Percentiles rank a stretch among this genome's conserved stretches.
Conservation (phyloP, 208 protist genomes). For the Leishmania aethiopica region DNA sequence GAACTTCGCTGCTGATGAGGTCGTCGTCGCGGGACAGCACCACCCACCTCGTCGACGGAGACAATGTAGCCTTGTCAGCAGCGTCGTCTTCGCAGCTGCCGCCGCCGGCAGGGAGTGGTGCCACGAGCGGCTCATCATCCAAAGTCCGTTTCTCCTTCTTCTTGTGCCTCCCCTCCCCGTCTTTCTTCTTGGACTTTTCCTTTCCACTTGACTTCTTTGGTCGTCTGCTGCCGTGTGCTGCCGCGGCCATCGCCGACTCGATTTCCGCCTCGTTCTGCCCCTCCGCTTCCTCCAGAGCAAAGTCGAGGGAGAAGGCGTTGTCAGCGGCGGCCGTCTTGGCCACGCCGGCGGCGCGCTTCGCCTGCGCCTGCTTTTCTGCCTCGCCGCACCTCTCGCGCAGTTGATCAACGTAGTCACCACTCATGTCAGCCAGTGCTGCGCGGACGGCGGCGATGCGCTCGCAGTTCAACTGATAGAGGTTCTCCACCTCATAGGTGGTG, state of each 20-base stretch:
- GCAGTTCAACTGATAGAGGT: slow-evolving; percentile 39
- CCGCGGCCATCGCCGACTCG: slow-evolving; percentile 33
- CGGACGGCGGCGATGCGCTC: slow-evolving; percentile 45
- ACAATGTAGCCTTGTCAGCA: no score
- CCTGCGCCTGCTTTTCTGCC: slow-evolving; percentile 31
- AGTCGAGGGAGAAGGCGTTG: slow-evolving; percentile 51
- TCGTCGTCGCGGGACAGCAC: slow-evolving; percentile 28
- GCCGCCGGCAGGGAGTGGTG: neutral
- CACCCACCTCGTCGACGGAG: neutral
- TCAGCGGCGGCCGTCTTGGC: neutral
- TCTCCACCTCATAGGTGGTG: slow-evolving; percentile 69
- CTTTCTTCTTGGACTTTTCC: slow-evolving; percentile 31
- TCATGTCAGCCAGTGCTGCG: slow-evolving; percentile 38
- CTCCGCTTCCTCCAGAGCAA: slow-evolving; percentile 40
- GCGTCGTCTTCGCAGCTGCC: neutral
- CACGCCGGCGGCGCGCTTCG: slow-evolving; percentile 13
- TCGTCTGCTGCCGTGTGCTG: neutral
- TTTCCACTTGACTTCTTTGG: slow-evolving; percentile 8
- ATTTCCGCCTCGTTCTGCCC: slow-evolving; percentile 34
- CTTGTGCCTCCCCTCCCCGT: neutral
- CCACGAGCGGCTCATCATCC: neutral
- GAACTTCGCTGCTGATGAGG: slow-evolving; percentile 16
- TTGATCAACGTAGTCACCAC: slow-evolving; percentile 54
- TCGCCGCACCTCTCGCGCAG: slow-evolving; percentile 33
- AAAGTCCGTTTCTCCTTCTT: neutral